Percentiles rank a stretch among this genome's conserved stretches.
Evolutionary conservation across 768 basidiomycete genomes (phyloP).

Genomic region (Tricholoma terreum): DNA sequence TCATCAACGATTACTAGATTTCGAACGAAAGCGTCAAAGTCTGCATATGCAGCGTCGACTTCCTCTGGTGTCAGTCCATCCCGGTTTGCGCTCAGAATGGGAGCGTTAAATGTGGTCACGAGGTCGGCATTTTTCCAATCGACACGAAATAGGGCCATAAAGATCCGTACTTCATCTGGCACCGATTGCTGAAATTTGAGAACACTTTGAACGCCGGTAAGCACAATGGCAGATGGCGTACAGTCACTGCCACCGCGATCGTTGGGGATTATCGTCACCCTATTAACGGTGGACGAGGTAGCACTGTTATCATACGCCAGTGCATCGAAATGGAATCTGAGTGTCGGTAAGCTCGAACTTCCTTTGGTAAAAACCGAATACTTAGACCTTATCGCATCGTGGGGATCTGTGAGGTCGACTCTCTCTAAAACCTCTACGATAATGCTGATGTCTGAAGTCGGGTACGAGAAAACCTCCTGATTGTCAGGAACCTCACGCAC

Average conservation of each 20-base stretch:
- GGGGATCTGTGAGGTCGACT: slow-evolving; percentile 53
- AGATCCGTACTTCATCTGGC: slow-evolving; percentile 70
- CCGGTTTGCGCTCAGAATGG: slow-evolving; percentile 46
- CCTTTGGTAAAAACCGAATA: not conserved
- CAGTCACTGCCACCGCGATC: slow-evolving; percentile 33
- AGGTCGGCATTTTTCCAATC: slow-evolving; percentile 71
- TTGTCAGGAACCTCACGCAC: slow-evolving; percentile 88
- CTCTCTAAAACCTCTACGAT: slow-evolving; percentile 82
- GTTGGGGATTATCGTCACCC: slow-evolving; percentile 38
- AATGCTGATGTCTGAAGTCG: slow-evolving; percentile 65
- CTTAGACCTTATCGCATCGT: slow-evolving; percentile 62
- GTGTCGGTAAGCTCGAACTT: slow-evolving; percentile 9
- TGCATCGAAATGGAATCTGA: slow-evolving; percentile 89
- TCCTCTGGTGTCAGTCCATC: slow-evolving; percentile 40
- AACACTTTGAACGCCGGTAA: slow-evolving; percentile 69
- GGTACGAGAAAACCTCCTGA: slow-evolving; percentile 88
- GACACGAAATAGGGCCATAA: slow-evolving; percentile 80
- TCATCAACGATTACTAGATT: slow-evolving; percentile 69
- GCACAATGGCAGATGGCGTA: slow-evolving; percentile 58
- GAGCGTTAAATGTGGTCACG: slow-evolving; percentile 82
- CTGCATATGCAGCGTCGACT: slow-evolving; percentile 34
- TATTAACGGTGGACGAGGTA: slow-evolving; percentile 41
- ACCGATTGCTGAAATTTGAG: slow-evolving; percentile 67
- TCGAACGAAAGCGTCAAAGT: slow-evolving; percentile 52
- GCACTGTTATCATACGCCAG: slow-evolving; percentile 91